phyloP scores from a whole-genome alignment of 345 rosid genomes.

The Syzygium aromaticum region DNA sequence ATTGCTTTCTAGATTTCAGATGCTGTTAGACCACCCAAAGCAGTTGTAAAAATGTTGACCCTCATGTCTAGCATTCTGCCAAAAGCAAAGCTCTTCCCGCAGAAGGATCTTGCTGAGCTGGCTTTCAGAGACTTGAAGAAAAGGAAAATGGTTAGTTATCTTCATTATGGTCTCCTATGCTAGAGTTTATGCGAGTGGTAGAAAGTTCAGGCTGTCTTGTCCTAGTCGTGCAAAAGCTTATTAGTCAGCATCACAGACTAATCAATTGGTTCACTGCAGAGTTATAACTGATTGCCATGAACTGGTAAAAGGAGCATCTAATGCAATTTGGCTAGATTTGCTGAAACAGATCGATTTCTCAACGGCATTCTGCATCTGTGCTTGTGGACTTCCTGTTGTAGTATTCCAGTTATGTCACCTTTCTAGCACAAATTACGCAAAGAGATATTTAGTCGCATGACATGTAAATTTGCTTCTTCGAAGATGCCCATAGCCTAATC shows the following conservation, averaged over 20 bases:
- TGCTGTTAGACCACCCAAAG: conserved; percentile 52
- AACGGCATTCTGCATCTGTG: not conserved
- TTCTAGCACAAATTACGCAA: not conserved
- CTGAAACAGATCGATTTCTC: not conserved
- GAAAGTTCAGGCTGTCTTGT: not conserved
- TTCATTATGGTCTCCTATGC: not conserved
- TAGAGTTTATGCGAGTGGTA: not conserved
- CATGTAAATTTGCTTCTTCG: not conserved
- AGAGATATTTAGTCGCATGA: not conserved
- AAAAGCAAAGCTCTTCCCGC: conserved; percentile 82
- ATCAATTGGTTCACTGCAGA: not conserved
- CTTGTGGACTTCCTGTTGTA: not conserved
- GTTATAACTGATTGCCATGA: not conserved
- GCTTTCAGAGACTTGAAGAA: conserved; percentile 65
- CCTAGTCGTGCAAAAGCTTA: not conserved
- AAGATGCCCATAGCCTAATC: not conserved
- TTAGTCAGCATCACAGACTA: not conserved
- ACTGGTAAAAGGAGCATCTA: not conserved
- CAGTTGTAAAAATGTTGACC: conserved; percentile 42
- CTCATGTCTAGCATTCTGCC: conserved; percentile 52
- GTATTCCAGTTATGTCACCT: not conserved
- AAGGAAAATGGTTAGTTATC: conserved; percentile 54
- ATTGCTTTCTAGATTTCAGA: conserved; percentile 66
- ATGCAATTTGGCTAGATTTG: not conserved
- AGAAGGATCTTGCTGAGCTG: conserved; percentile 52